Base-by-base conservation (phyloP, 192 early-diverging fungal species). In the Coemansia sp. region DNA sequence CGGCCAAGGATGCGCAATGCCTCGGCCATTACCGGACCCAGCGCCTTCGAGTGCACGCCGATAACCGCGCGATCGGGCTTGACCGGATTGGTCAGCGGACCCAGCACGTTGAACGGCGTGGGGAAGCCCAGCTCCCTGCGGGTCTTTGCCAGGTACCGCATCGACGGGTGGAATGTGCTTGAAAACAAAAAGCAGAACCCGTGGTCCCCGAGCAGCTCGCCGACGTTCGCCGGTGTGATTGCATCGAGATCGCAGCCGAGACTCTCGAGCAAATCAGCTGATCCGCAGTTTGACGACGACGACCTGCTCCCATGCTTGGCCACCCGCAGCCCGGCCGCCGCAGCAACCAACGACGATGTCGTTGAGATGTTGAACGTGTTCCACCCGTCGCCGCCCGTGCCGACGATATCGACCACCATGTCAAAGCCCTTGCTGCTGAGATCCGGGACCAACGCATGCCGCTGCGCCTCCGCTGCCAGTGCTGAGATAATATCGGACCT, bases 351-450 rank as follows among this genome's bases (percentile, higher is more conserved):
- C 28, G 91, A 86, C 16, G 92, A 84, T 0, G 97, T 92, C 1
- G 97, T 98, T 1, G 89, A 92, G 16, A 97, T 95, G 65, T 98
- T 98, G 68, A 95, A 98, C 18, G 97, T 98, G 72, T 97, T 85
- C 66, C 93, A 91, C 11, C 95, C 95, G 78, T 98, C 97, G 10
- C 97, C 97, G 18, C 97, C 97, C 1, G 97, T 98, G 4, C 97
- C 97, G 4, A 97, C 94, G 71, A 97, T 95, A 65, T 98, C 95
- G 3, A 88, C 87, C 4, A 93, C 62, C 33, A 67, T 53, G 28
- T 67, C 71, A 38, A 38, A 38, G 64, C 65, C 19, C 7, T 7
- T 42, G 77, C 68, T 1, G 59, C 51, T 71, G 31, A 89, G 82
- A 19, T 77, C 54, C 6, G 94, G 78, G 5, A 66, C 68, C 6